Evolutionary conservation across 2,329 filamentous ascomycete genomes (phyloP).

Genomic region (Fusarium hostae): DNA sequence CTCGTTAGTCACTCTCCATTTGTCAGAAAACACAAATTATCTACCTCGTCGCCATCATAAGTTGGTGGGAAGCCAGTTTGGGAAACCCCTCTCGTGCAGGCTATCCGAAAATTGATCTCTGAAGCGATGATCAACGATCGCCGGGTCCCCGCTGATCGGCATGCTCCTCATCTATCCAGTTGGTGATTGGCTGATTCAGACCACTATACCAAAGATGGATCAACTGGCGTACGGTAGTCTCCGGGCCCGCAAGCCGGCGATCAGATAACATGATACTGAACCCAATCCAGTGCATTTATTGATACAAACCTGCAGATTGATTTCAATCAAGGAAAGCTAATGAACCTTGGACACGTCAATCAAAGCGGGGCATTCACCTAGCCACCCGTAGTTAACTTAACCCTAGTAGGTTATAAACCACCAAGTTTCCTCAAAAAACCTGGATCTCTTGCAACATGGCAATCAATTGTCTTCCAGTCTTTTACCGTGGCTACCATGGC

Average conservation of each 20-base stretch:
- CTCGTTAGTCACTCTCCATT: too few species aligned
- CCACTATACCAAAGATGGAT: neutral
- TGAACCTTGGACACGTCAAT: neutral
- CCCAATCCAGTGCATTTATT: neutral
- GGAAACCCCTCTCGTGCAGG: neutral
- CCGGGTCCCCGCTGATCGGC: neutral
- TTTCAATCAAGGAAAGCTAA: neutral
- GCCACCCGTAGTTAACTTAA: neutral
- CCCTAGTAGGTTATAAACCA: neutral
- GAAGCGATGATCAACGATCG: neutral
- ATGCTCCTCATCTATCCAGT: fast-evolving
- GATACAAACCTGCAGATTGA: neutral
- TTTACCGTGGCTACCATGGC: fast-evolving
- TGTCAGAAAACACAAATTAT: too few species aligned
- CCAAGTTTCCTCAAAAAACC: neutral
- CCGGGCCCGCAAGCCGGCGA: neutral
- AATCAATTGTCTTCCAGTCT: fast-evolving
- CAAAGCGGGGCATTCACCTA: neutral
- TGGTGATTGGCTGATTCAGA: fast-evolving
- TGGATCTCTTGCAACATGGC: fast-evolving
- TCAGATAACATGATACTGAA: neutral
- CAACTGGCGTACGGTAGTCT: neutral
- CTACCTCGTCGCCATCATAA: too few species aligned
- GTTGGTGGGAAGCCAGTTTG: too few species aligned
- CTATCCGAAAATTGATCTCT: neutral